Base-by-base conservation (phyloP, 768 basidiomycete species). In the Leccinum subtestaceum region DNA sequence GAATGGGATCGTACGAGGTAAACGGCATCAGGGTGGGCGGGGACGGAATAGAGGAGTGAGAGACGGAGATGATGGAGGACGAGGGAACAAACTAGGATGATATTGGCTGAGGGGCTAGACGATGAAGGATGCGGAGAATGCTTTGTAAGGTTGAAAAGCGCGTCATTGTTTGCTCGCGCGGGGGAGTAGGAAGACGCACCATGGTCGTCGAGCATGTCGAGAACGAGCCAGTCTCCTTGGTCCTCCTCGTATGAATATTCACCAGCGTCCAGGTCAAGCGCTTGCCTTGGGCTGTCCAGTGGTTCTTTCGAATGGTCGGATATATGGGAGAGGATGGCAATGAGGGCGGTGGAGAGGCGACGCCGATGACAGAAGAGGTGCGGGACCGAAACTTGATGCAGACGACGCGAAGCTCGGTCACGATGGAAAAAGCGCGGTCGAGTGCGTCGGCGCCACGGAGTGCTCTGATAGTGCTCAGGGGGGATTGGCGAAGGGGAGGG, bases 51-150 rank as follows among this genome's bases (percentile, higher is more conserved):
- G 52, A 11, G 71, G 72, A 1, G 61, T 17, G 81, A 75, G 86
- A 57, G 80, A 88, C 62, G 80, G 86, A 4, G 81, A 88, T 68
- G 80, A 89, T 9, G 74, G 80, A 12, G 78, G 71, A 12, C 75
- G 71, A 63, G 1, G 74, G 65, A 29, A 79, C 63, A 60, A 84
- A 84, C 0, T 76, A 75, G 0, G 82, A 81, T 1, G 72, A 65
- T 36, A 79, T 67, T 5, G 67, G 62, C 12, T 60, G 61, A 15
- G 70, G 63, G 0, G 74, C 67, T 19, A 80, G 76, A 3, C 82
- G 77, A 61, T 85, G 83, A 15, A 84, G 75, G 36, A 84, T 76
- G 19, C 81, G 81, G 3, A 83, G 73, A n/a, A 84, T 74, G 40
- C 76, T 81, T 45, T 74, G 72, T 67, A 76, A 80, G 4, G 81